Conservation (phyloP, 306 rosid species). For the Cucurbita maxima region DNA sequence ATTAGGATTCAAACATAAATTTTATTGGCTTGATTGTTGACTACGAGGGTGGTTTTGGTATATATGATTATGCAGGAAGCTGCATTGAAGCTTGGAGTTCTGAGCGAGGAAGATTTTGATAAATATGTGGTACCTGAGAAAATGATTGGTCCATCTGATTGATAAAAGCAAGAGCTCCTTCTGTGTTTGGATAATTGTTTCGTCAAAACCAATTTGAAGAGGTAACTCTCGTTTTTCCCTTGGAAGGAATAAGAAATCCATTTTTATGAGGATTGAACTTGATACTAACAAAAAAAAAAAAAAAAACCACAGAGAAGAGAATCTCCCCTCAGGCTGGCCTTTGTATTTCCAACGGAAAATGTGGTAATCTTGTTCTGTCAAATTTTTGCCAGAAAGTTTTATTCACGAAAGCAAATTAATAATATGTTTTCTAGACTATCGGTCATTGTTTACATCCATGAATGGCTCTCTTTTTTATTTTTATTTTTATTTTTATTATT, state of each 20-base stretch:
- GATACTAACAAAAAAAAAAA: not conserved
- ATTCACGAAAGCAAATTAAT: not conserved
- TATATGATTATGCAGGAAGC: slow-evolving; percentile 52
- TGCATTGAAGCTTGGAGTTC: slow-evolving; percentile 81
- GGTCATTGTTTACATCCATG: not conserved
- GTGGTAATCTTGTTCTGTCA: not conserved
- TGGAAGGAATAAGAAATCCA: not conserved
- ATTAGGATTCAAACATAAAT: not conserved
- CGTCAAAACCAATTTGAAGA: not conserved
- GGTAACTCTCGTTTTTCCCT: not conserved
- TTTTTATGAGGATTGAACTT: slow-evolving; percentile 4
- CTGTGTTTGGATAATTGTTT: not conserved
- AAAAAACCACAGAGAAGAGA: not conserved
- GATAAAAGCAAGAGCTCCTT: not conserved
- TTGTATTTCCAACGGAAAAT: not conserved
- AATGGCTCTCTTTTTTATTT: too few species aligned
- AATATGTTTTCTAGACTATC: not conserved
- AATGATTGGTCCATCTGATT: slow-evolving; percentile 89
- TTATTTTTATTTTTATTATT: too few species aligned
- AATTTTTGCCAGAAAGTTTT: not conserved
- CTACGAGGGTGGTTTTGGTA: not conserved
- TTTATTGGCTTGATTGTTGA: slow-evolving; percentile 2
- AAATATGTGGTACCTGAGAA: slow-evolving; percentile 88
- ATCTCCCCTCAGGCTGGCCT: not conserved
- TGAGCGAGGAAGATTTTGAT: slow-evolving; percentile 70